Evolutionary conservation across 768 basidiomycete species (phyloP).

Genomic region (Russula ochroleuca): DNA sequence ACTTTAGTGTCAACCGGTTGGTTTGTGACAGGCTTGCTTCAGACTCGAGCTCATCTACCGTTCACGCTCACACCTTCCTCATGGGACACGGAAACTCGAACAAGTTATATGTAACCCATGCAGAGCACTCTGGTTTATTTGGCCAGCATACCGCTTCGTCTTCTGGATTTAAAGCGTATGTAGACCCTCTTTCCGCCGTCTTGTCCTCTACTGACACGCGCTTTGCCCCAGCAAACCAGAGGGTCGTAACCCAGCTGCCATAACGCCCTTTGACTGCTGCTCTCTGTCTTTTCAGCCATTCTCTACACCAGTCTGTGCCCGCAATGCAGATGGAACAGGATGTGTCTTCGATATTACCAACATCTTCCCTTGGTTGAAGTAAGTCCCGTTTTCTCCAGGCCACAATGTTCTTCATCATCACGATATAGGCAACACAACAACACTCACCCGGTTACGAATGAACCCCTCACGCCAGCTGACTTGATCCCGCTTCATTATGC

Average conservation of each 20-base stretch:
- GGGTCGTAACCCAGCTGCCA: conserved; percentile 57
- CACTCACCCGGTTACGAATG: conserved; percentile 71
- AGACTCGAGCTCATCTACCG: not conserved
- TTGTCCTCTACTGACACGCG: conserved; percentile 24
- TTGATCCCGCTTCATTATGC: conserved; percentile 79
- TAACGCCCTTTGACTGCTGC: conserved; percentile 86
- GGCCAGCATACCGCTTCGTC: conserved; percentile 78
- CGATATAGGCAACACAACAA: conserved; percentile 70
- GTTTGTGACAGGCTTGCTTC: not conserved
- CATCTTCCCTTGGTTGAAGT: conserved; percentile 95
- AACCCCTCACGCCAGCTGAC: conserved; percentile 62
- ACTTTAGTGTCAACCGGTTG: not conserved
- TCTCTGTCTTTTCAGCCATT: conserved; percentile 89
- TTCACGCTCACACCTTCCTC: not conserved
- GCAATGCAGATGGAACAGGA: conserved; percentile 77
- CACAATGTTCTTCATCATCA: not conserved
- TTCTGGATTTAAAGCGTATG: conserved; percentile 64
- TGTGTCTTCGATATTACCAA: conserved; percentile 85
- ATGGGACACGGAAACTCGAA: conserved; percentile 88
- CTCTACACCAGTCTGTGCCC: conserved; percentile 79
- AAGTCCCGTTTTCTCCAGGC: conserved; percentile 31
- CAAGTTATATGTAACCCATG: conserved; percentile 87
- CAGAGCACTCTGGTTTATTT: conserved; percentile 75
- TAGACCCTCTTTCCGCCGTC: conserved; percentile 23
- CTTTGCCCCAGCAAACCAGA: conserved; percentile 52